Base-by-base conservation (phyloP, 768 basidiomycete species). In the Coprinopsis sp. region DNA sequence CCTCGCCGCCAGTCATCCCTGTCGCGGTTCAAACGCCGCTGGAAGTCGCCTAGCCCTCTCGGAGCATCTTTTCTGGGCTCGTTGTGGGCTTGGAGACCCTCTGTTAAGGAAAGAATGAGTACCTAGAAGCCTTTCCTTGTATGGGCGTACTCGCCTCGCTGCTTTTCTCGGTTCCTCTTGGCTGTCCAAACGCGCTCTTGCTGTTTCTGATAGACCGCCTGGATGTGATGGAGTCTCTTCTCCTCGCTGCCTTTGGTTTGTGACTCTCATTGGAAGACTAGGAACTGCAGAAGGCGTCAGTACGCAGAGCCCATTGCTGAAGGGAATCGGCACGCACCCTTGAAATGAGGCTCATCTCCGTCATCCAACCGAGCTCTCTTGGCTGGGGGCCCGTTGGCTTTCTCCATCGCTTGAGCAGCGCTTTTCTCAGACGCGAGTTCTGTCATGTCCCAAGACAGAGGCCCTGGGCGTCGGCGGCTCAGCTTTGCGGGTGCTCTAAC, bases 141-240 rank as follows among this genome's bases (percentile, higher is more conserved):
- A 46, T 31, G 51, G 4, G 25, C 36, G 18, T 14, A 47, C 58
- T 33, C 56, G 82, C 88, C 87, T 67, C 74, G 68, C 57, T 84
- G 82, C 57, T 77, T 82, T 24, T 92, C 88, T 49, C 78, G 70
- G 48, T 75, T 78, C 51, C 73, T 74, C 48, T 87, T 74, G 56
- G 67, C 52, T 94, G 93, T 93, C 91, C 23, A 97, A 65, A 49
- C 78, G 68, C 52, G 75, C 72, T 16, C 84, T 72, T 12, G 84
- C 91, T 1, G 71, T 68, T 22, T 90, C 87, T 1, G 91, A 88
- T 16, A 99, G 68, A 13, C 95, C 95, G 29, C 90, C 87, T 2
- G 90, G 84, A 60, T 94, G 89, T 16, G 94, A 95, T 0, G 95
- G 95, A 0, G 95, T 98, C 54, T 96, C 95, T 54, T 87, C 86